Conservation (phyloP, 345 rosid genomes). For the Diplotaxis tenuifolia region DNA sequence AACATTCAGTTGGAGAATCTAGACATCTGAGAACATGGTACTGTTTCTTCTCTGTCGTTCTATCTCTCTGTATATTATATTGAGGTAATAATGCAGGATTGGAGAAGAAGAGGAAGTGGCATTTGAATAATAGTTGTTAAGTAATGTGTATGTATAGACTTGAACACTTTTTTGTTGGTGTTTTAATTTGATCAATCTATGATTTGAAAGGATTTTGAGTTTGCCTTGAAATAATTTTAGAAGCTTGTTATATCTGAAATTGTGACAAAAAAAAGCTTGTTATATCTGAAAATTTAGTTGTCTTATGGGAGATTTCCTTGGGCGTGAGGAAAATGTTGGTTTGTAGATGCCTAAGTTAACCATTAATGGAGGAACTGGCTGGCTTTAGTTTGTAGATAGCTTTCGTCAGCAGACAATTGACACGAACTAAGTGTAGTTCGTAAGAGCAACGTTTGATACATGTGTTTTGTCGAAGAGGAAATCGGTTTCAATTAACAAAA, state of each 20-base stretch:
- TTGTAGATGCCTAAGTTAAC: not conserved
- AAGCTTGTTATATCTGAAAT: no score
- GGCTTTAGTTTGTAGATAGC: no score
- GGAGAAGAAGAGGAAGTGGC: slow-evolving; percentile 8
- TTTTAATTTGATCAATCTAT: not conserved
- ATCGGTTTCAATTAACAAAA: no score
- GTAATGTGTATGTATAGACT: not conserved
- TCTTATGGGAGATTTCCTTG: not conserved
- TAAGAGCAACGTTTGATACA: no score
- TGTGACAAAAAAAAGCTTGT: no score
- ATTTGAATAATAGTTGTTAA: not conserved
- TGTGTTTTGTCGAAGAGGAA: no score
- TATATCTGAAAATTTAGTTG: not conserved
- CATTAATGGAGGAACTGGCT: not conserved
- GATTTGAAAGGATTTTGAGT: not conserved
- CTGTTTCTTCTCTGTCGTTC: slow-evolving; percentile 9
- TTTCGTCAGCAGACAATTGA: no score
- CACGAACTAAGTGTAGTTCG: no score
- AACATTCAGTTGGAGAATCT: slow-evolving; percentile 86
- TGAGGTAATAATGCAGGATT: slow-evolving; percentile 11
- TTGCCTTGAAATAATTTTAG: not conserved
- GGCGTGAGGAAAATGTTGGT: not conserved
- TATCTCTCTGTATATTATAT: not conserved
- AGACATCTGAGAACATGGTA: slow-evolving; percentile 38
- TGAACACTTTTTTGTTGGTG: not conserved